These are phyloP conservation scores for Coemansia sp. DNA, from an alignment of 192 early-diverging fungal genomes.

Conservation along the genomic window DNA sequence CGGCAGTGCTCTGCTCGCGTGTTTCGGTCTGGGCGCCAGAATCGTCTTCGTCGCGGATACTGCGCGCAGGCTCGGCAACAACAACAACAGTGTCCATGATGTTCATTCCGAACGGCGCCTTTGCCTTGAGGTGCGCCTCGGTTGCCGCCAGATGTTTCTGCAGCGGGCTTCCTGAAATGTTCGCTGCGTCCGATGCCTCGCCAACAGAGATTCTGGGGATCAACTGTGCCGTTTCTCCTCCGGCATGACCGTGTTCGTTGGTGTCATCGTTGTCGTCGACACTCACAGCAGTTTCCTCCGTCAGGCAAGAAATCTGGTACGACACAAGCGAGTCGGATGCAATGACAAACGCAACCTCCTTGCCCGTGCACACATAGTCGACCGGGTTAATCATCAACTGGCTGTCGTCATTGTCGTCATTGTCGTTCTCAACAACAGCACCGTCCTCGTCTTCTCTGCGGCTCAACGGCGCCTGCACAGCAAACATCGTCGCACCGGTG, in stretches of 20 bases:
- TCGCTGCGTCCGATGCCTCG: conserved; percentile 2
- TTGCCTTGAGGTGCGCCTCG: conserved; percentile 30
- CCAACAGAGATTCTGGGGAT: conserved; percentile 16
- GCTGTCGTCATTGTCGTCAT: conserved; percentile 7
- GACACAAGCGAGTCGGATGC: conserved; percentile 48
- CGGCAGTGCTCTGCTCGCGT: not conserved
- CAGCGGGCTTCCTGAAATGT: conserved; percentile 32
- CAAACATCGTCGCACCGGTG: conserved; percentile 63
- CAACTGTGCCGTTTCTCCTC: conserved; percentile 29
- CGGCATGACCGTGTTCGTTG: not conserved
- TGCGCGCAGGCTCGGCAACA: conserved; percentile 25
- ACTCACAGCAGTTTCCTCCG: conserved; percentile 21
- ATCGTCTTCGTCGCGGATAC: conserved; percentile 12
- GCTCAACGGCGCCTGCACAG: conserved; percentile 37
- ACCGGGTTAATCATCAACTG: conserved; percentile 60
- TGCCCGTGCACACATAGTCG: conserved; percentile 57
- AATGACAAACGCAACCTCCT: conserved; percentile 66
- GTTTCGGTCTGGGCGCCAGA: not conserved
- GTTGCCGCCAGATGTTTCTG: conserved; percentile 23
- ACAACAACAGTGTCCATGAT: conserved; percentile 54
- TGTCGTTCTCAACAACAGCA: not conserved
- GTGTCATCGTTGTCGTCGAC: conserved; percentile 4
- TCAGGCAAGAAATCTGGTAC: conserved; percentile 40
- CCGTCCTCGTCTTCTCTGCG: not conserved
- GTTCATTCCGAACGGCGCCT: conserved; percentile 47